phyloP scores from a whole-genome alignment of 2,329 filamentous ascomycete species.

The Fonsecaea pedrosoi region DNA sequence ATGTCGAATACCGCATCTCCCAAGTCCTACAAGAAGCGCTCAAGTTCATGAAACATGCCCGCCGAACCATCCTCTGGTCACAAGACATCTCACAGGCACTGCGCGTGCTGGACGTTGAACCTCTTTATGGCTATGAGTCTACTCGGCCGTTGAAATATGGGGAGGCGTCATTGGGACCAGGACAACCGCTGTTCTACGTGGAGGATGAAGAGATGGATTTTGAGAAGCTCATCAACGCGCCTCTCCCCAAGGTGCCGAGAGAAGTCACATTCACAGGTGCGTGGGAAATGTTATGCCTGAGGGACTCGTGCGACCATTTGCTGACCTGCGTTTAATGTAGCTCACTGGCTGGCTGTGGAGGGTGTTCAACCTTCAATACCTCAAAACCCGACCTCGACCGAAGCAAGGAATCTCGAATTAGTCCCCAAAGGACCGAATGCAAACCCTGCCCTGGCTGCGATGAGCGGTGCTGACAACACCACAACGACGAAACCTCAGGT shows the following conservation, averaged over 20 bases:
- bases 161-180: conserved; percentile 89
- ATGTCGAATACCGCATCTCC: conserved; percentile 92
- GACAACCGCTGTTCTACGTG: conserved; percentile 94
- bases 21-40: conserved; percentile 93
- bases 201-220: conserved; percentile 99
- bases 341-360: conserved; percentile 97
- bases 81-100: conserved; percentile 89
- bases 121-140: conserved; percentile 80
- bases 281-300: conserved; percentile 37
- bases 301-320: not conserved
- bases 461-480: conserved; percentile 82
- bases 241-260: conserved; percentile 89
- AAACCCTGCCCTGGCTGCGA: conserved; percentile 81
- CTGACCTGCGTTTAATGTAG: conserved; percentile 53
- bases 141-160: conserved; percentile 88
- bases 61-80: conserved; percentile 84
- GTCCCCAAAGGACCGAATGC: conserved; percentile 88
- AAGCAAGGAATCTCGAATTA: conserved; percentile 82
- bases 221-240: conserved; percentile 97
- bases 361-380: conserved; percentile 96
- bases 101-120: conserved; percentile 87
- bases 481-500: conserved; percentile 85
- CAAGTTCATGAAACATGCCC: conserved; percentile 92
- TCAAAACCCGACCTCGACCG: conserved; percentile 88
- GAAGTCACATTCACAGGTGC: conserved; percentile 90